A percentile compares a stretch with the other conserved stretches of the same genome.
phyloP scores from a whole-genome alignment of 768 basidiomycete genomes.

The Suillus americanus region DNA sequence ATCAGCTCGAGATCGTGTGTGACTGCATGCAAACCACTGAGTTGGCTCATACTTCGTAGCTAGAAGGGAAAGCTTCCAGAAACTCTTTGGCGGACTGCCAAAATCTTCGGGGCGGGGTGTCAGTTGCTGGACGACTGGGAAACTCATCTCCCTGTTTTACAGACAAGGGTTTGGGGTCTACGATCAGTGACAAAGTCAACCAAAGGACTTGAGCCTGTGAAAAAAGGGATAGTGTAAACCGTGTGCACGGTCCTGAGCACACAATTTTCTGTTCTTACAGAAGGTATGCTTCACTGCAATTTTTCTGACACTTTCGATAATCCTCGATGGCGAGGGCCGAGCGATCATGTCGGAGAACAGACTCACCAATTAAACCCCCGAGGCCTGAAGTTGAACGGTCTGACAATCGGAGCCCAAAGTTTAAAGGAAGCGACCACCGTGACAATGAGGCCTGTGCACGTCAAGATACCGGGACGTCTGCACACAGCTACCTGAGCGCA shows the following conservation, averaged over 20 bases:
- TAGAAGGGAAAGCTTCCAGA: not conserved
- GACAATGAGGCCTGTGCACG: not conserved
- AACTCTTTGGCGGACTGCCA: not conserved
- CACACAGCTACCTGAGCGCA: not conserved
- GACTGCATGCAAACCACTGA: not conserved
- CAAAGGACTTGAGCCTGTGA: not conserved
- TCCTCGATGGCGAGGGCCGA: not conserved
- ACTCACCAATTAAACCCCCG: not conserved
- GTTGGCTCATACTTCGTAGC: not conserved
- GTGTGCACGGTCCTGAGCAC: not conserved
- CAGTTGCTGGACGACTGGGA: not conserved
- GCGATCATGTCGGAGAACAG: not conserved
- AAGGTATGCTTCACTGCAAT: not conserved
- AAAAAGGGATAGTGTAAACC: not conserved
- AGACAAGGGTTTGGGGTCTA: not conserved
- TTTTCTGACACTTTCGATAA: not conserved
- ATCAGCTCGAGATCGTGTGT: not conserved
- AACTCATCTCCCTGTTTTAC: not conserved
- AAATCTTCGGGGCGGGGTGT: not conserved
- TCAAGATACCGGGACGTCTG: not conserved
- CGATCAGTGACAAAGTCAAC: not conserved
- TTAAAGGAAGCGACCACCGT: not conserved
- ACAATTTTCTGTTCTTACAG: not conserved
- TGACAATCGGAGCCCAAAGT: not conserved
- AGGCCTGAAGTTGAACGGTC: not conserved